Evolutionary conservation across 2,329 filamentous ascomycete genomes (phyloP).

Genomic region (Phialemoniopsis sp.): DNA sequence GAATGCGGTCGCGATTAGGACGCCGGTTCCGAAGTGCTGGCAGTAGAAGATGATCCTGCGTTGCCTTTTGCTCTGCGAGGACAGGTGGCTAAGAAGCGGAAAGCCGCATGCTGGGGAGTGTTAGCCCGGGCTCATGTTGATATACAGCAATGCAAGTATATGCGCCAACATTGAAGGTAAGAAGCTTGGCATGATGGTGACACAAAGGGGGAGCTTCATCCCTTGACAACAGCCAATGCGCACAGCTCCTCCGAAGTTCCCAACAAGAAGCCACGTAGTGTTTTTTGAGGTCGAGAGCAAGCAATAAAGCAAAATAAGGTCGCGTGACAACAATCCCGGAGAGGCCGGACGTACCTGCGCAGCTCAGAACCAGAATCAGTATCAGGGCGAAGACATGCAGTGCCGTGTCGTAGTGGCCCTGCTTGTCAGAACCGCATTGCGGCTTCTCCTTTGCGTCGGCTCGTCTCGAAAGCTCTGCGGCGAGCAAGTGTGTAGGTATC

Average conservation of each 20-base stretch:
- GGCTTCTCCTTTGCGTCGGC: conserved; percentile 34
- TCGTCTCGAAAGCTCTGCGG: conserved; percentile 48
- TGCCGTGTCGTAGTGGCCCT: conserved; percentile 59
- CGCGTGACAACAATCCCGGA: no score
- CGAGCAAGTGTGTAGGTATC: conserved; percentile 47
- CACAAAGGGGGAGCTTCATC: no score
- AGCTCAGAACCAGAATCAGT: conserved; percentile 60
- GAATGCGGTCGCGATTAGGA: conserved; percentile 82
- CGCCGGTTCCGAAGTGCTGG: conserved; percentile 76
- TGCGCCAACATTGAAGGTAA: not conserved
- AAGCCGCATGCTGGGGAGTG: conserved; percentile 54
- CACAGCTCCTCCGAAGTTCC: no score
- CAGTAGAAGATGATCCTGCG: conserved; percentile 60
- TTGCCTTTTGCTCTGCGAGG: conserved; percentile 53
- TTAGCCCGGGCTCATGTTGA: conserved; percentile 1
- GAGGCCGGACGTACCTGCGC: conserved; percentile 38
- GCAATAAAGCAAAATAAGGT: not conserved
- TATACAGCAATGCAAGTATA: no score
- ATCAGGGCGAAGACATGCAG: conserved; percentile 66
- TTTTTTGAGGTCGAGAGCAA: no score
- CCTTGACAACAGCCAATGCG: not conserved
- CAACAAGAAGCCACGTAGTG: no score
- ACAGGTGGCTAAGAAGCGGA: conserved; percentile 58
- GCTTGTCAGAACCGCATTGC: conserved; percentile 46
- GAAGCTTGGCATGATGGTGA: no score